Percentiles rank a stretch among this genome's conserved stretches.
Evolutionary conservation across 352 stramenopile genomes (phyloP).

Genomic region (Phytophthora colocasiae): DNA sequence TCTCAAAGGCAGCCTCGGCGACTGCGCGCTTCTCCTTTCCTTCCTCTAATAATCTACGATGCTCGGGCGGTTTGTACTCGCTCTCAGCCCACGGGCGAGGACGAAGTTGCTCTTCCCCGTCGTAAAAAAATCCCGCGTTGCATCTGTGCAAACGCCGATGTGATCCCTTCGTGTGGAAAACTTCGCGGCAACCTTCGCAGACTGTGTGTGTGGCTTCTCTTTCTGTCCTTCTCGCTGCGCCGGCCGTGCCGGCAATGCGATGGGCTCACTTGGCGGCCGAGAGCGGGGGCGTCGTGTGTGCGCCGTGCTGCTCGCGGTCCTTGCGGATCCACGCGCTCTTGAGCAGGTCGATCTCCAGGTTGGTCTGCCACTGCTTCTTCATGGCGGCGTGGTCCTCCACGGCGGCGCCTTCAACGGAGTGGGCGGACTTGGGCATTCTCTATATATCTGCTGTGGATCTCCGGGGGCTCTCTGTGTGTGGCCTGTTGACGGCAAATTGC

Average conservation of each 20-base stretch:
- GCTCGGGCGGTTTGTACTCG: slow-evolving; percentile 3
- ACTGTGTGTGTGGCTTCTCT: not conserved
- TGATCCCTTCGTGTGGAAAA: not conserved
- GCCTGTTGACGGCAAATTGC: slow-evolving; percentile 35
- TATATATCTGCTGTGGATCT: not conserved
- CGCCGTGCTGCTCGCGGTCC: slow-evolving; percentile 54
- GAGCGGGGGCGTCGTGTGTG: slow-evolving; percentile 38
- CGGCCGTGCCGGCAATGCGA: not conserved
- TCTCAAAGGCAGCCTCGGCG: slow-evolving; percentile 17
- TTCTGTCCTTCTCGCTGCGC: not conserved
- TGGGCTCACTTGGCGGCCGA: slow-evolving; percentile 43
- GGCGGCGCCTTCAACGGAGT: slow-evolving; percentile 22
- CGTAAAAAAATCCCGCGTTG: not conserved
- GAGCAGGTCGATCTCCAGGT: slow-evolving; percentile 70
- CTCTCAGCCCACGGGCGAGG: slow-evolving; percentile 1
- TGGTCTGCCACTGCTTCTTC: slow-evolving; percentile 73
- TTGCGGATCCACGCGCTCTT: slow-evolving; percentile 70
- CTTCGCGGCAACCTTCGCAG: not conserved
- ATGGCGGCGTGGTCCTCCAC: slow-evolving; percentile 56
- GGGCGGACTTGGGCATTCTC: slow-evolving; percentile 45
- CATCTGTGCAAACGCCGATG: not conserved
- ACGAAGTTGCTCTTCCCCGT: not conserved
- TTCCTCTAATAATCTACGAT: slow-evolving; percentile 27
- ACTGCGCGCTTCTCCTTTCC: slow-evolving; percentile 12
- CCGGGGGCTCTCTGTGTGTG: not conserved